These are phyloP conservation scores for Coemansia sp. DNA, from an alignment of 192 early-diverging fungal genomes.

Conservation along the genomic window DNA sequence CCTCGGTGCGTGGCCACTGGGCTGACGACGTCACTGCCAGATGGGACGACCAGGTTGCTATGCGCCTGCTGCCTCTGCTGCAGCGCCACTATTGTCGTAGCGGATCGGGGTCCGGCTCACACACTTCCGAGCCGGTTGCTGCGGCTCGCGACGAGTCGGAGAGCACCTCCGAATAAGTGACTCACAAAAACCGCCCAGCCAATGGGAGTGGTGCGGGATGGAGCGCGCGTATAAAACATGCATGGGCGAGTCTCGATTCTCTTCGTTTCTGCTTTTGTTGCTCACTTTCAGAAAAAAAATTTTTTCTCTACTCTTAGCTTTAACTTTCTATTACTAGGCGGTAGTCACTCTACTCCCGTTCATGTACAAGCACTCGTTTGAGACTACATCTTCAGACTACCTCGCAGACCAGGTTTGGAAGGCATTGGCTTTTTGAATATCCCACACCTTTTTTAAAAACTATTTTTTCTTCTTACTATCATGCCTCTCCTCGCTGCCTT, in stretches of 20 bases:
- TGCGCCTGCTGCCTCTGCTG: constrained; percentile 34
- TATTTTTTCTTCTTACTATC: too few species aligned
- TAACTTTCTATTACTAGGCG: neutral
- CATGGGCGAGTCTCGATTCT: neutral
- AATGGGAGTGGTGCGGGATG: neutral
- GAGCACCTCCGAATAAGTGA: constrained; percentile 1
- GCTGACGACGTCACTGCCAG: constrained; percentile 11
- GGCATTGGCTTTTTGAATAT: constrained; percentile 31
- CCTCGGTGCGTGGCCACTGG: constrained; percentile 58
- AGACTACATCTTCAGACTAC: constrained; percentile 88
- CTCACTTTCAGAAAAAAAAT: constrained; percentile 1
- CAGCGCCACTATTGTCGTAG: constrained; percentile 23
- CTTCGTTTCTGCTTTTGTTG: neutral
- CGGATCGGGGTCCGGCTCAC: neutral
- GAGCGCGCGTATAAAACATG: neutral
- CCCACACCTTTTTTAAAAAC: constrained; percentile 26
- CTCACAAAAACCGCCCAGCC: constrained; percentile 2
- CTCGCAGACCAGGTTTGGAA: constrained; percentile 74
- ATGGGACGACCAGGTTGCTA: constrained; percentile 38
- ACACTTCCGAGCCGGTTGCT: neutral
- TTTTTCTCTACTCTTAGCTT: neutral
- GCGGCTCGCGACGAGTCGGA: neutral
- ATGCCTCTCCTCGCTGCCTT: constrained; percentile 24
- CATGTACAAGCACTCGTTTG: constrained; percentile 80
- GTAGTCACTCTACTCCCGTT: constrained; percentile 10